Evolutionary conservation across 73 alveolate species (phyloP).

Genomic region (Tetrahymena malaccensis): DNA sequence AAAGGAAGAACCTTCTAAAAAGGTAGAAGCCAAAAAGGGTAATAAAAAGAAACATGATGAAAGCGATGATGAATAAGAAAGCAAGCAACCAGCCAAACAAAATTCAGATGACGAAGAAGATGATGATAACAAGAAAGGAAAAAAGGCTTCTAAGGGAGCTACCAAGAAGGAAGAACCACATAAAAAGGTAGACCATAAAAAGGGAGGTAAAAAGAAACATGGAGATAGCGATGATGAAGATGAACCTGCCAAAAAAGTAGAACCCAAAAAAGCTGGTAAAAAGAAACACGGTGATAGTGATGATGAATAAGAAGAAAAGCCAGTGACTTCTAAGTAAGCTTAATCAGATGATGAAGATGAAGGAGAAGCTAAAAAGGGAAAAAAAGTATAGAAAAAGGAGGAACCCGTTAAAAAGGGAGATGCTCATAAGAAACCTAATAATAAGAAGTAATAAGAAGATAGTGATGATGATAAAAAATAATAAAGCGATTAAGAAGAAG

Average conservation of each 20-base stretch:
- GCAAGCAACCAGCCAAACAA: neutral
- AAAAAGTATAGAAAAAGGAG: neutral
- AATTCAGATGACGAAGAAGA: slow-evolving; percentile 9
- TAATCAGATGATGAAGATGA: neutral
- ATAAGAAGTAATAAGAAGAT: slow-evolving; percentile 44
- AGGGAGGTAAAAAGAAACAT: neutral
- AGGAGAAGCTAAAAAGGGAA: neutral
- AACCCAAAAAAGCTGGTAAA: neutral
- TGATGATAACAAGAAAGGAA: neutral
- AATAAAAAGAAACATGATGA: neutral
- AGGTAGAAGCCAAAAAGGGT: neutral
- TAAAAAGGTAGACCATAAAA: neutral
- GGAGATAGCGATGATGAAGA: slow-evolving; percentile 29
- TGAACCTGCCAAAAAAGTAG: neutral
- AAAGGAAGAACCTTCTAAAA: neutral
- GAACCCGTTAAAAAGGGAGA: slow-evolving; percentile 37
- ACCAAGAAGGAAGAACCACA: neutral
- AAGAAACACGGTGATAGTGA: neutral
- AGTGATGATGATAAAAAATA: slow-evolving; percentile 25
- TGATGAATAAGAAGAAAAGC: neutral
- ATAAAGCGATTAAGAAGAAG: slow-evolving; percentile 30
- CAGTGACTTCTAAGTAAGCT: neutral
- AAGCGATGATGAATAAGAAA: neutral
- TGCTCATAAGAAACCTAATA: slow-evolving; percentile 36
- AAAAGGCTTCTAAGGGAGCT: neutral